These are phyloP conservation scores for Dactylellina drechsleri DNA, from an alignment of 2,329 filamentous ascomycete genomes.

Conservation along the genomic window DNA sequence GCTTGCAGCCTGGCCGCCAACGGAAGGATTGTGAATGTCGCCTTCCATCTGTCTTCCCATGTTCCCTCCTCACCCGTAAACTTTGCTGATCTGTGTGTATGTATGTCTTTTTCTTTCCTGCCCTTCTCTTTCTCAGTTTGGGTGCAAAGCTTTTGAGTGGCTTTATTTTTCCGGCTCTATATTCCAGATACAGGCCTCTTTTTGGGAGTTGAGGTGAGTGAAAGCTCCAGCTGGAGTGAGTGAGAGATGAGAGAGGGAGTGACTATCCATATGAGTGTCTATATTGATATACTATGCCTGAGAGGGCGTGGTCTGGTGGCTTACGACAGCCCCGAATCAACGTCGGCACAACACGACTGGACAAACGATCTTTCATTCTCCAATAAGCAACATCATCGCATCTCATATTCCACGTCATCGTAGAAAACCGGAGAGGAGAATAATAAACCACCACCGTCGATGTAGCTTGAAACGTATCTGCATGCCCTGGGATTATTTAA, in stretches of 20 bases:
- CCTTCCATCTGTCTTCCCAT: slow-evolving; percentile 52
- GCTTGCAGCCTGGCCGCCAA: slow-evolving; percentile 51
- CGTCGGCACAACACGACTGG: slow-evolving; percentile 24
- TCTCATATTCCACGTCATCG: too few species aligned
- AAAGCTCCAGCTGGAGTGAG: slow-evolving; percentile 10
- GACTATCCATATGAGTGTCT: too few species aligned
- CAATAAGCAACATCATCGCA: slow-evolving; percentile 21
- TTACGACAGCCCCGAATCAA: slow-evolving; percentile 17
- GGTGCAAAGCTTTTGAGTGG: slow-evolving; percentile 28
- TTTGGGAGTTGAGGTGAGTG: slow-evolving; percentile 5
- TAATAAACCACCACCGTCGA: neutral
- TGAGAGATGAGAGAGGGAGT: slow-evolving; percentile 11
- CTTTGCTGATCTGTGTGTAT: too few species aligned
- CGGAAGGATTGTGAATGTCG: slow-evolving; percentile 52
- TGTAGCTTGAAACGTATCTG: too few species aligned
- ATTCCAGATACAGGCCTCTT: neutral
- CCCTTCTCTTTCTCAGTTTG: slow-evolving; percentile 8
- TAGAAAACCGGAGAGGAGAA: neutral
- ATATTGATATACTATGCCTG: neutral
- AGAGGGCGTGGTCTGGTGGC: neutral
- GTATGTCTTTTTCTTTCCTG: neutral
- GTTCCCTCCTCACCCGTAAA: neutral
- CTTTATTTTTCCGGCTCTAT: slow-evolving; percentile 54
- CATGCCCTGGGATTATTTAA: neutral
- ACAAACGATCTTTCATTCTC: slow-evolving; percentile 26